Conservation (phyloP, 495 filamentous ascomycete species). For the Tuber magnatum region DNA sequence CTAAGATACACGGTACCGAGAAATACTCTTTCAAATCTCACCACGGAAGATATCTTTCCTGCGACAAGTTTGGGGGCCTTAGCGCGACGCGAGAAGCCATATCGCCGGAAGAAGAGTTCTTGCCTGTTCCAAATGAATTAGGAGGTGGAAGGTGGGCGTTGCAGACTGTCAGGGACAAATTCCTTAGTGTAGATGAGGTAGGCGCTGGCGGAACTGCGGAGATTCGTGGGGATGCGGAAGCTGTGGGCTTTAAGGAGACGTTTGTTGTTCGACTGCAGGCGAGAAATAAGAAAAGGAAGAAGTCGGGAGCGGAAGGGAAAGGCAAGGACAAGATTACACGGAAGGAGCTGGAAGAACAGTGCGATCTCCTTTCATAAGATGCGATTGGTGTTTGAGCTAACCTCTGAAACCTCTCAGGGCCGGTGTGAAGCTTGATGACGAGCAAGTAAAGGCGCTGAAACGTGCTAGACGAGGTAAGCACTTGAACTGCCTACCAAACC, state of each 20-base stretch:
- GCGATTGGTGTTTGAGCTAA: not conserved
- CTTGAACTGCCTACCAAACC: not conserved
- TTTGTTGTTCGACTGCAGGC: slow-evolving; percentile 89
- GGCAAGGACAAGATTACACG: slow-evolving; percentile 74
- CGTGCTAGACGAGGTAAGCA: slow-evolving; percentile 55
- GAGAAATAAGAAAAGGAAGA: slow-evolving; percentile 71
- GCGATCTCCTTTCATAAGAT: slow-evolving; percentile 34
- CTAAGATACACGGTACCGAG: slow-evolving; percentile 61
- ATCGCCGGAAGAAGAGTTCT: slow-evolving; percentile 70
- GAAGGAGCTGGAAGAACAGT: slow-evolving; percentile 69
- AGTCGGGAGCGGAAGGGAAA: slow-evolving; percentile 64
- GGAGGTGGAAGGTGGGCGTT: slow-evolving; percentile 38
- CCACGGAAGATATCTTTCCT: slow-evolving; percentile 79
- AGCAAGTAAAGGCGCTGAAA: slow-evolving; percentile 77
- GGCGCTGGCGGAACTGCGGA: slow-evolving; percentile 42
- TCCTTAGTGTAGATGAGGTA: slow-evolving; percentile 41
- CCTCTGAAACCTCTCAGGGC: slow-evolving; percentile 50
- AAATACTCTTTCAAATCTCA: slow-evolving; percentile 75
- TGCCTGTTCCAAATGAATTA: slow-evolving; percentile 18
- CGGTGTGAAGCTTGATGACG: slow-evolving; percentile 60
- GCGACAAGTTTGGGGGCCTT: slow-evolving; percentile 74
- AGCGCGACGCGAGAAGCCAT: slow-evolving; percentile 73
- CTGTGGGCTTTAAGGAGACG: slow-evolving; percentile 65
- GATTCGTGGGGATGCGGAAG: slow-evolving; percentile 70
- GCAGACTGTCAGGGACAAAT: slow-evolving; percentile 41